A percentile compares a stretch with the other conserved stretches of the same genome.
phyloP scores from a whole-genome alignment of 148 eudicot genomes.

The Rhododendron mucronatum region DNA sequence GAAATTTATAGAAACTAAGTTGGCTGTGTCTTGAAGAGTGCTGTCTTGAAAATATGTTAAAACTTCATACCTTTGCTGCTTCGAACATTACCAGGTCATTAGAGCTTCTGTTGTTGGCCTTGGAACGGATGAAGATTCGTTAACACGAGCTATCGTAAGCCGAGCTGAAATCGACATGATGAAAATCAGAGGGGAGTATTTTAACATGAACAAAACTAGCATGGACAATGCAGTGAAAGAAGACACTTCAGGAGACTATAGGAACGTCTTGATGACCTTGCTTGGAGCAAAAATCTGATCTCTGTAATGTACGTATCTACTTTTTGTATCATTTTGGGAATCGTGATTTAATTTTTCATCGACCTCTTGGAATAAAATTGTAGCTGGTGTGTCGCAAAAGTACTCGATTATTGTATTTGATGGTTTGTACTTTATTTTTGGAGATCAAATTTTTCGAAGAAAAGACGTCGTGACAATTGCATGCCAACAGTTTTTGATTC shows the following conservation, averaged over 20 bases:
- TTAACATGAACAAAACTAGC: slow-evolving; percentile 31
- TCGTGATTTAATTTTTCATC: background rate
- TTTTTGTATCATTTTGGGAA: background rate
- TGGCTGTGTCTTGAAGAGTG: background rate
- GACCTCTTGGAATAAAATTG: background rate
- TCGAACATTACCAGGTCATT: slow-evolving; percentile 41
- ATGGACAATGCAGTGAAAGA: slow-evolving; percentile 59
- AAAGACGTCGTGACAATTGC: no score
- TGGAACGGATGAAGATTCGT: slow-evolving; percentile 81
- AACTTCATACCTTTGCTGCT: background rate
- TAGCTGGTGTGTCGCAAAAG: background rate
- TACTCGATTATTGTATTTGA: background rate
- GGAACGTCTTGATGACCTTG: slow-evolving; percentile 56
- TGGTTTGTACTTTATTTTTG: background rate
- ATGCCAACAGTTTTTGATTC: no score
- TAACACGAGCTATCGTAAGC: slow-evolving; percentile 61
- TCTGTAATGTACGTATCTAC: background rate
- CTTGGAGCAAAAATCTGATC: slow-evolving; percentile 41
- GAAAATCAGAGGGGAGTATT: slow-evolving; percentile 47
- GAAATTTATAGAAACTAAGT: background rate
- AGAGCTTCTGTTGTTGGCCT: slow-evolving; percentile 49
- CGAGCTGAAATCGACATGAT: slow-evolving; percentile 85
- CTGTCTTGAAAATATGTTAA: no score
- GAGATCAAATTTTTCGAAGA: background rate
- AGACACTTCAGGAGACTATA: slow-evolving; percentile 74